A percentile compares a stretch with the other conserved stretches of the same genome.
These are phyloP conservation scores for Lepiota venenata DNA, from an alignment of 768 basidiomycete species.

Conservation along the genomic window DNA sequence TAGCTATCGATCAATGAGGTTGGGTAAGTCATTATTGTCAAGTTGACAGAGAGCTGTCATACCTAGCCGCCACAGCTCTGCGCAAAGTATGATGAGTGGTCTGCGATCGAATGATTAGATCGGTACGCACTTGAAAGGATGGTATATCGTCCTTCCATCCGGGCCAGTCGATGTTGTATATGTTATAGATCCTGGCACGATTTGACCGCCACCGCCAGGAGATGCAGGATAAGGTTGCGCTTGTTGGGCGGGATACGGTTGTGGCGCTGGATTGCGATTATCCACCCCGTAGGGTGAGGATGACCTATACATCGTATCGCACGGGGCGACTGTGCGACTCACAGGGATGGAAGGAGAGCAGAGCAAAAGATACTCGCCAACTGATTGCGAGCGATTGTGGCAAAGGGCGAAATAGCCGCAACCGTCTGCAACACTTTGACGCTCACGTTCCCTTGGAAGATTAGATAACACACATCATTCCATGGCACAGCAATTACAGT, in stretches of 20 bases:
- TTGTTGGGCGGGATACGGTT: slow-evolving; percentile 5
- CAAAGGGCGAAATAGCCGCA: neutral
- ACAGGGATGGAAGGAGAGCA: neutral
- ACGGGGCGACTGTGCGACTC: neutral
- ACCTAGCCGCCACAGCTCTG: slow-evolving; percentile 78
- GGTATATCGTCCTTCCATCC: slow-evolving; percentile 64
- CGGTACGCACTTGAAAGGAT: slow-evolving; percentile 56
- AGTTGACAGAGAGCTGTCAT: slow-evolving; percentile 19
- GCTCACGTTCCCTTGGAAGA: neutral
- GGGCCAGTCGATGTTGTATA: slow-evolving; percentile 63
- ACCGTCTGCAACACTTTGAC: neutral
- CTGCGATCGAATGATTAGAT: slow-evolving; percentile 1
- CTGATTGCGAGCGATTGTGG: slow-evolving; percentile 3
- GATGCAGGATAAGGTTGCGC: neutral
- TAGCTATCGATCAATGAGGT: slow-evolving; percentile 47
- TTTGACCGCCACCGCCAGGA: slow-evolving; percentile 29
- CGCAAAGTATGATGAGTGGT: slow-evolving; percentile 18
- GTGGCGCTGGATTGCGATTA: slow-evolving; percentile 3
- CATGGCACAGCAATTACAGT: neutral
- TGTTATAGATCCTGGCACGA: slow-evolving; percentile 65
- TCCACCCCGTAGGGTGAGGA: slow-evolving; percentile 20
- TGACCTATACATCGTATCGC: slow-evolving; percentile 16
- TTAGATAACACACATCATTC: slow-evolving; percentile 11
- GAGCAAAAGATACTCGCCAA: neutral
- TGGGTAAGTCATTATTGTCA: slow-evolving; percentile 12